A percentile compares a stretch with the other conserved stretches of the same genome.
Evolutionary conservation across 169 alveolate genomes (phyloP).

Genomic region (Cryptosporidium sp.): DNA sequence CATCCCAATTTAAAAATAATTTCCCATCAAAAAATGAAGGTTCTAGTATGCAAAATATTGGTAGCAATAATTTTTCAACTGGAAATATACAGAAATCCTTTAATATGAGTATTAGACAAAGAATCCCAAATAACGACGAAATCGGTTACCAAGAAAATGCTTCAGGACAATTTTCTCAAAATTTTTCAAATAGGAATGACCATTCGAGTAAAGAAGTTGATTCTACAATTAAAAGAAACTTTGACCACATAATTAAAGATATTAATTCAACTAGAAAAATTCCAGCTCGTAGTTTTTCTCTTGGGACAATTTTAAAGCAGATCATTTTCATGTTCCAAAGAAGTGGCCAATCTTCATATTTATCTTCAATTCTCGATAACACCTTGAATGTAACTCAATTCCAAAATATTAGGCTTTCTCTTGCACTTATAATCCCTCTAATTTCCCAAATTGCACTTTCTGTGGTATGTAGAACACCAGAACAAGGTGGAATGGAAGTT

Average conservation of each 20-base stretch:
- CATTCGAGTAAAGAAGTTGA: constrained; percentile 6
- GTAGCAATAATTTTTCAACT: constrained; percentile 21
- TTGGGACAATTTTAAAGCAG: constrained; percentile 41
- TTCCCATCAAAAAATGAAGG: constrained; percentile 14
- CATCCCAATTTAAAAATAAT: neutral
- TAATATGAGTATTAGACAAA: constrained; percentile 33
- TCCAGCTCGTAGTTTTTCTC: constrained; percentile 41
- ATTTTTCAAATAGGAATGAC: constrained; percentile 5
- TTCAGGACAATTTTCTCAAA: neutral
- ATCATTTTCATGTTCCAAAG: constrained; percentile 50
- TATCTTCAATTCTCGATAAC: constrained; percentile 54
- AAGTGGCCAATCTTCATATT: constrained; percentile 74
- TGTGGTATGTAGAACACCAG: constrained; percentile 57
- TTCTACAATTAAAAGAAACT: constrained; percentile 16
- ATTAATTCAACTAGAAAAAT: constrained; percentile 45
- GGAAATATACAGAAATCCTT: constrained; percentile 17
- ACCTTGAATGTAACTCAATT: constrained; percentile 62
- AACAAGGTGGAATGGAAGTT: constrained; percentile 12
- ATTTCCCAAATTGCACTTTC: constrained; percentile 62
- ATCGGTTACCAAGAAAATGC: neutral
- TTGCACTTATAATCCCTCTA: constrained; percentile 54
- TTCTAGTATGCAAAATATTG: neutral
- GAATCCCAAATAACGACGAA: constrained; percentile 44
- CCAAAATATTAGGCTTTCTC: constrained; percentile 68
- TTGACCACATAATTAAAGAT: constrained; percentile 49